These are phyloP conservation scores for Barnettozyma sp. DNA, from an alignment of 805 yeast genomes.

Conservation along the genomic window DNA sequence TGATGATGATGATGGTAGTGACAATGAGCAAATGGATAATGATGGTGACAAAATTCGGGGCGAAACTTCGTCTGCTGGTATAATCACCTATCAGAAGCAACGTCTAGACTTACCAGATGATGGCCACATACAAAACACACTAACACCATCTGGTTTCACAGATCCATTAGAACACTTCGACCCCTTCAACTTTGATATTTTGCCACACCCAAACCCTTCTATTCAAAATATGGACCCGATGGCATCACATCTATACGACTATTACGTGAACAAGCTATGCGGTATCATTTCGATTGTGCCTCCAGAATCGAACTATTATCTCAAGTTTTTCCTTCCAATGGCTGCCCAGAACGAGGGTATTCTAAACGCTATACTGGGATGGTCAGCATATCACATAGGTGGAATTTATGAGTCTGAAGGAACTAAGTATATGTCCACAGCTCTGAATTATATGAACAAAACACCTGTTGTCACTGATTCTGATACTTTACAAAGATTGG, in stretches of 20 bases:
- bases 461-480: constrained; percentile 25
- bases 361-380: constrained; percentile 47
- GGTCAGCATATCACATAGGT: constrained; percentile 42
- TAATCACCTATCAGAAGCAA: too few species aligned
- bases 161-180: constrained; percentile 11
- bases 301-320: constrained; percentile 42
- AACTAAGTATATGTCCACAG: constrained; percentile 38
- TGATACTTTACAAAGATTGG: constrained; percentile 38
- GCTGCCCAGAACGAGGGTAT: constrained; percentile 45
- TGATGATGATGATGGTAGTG: constrained; percentile 1
- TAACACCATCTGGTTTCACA: constrained; percentile 3
- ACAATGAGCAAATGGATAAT: too few species aligned
- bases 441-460: constrained; percentile 36
- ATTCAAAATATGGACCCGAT: constrained; percentile 33
- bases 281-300: constrained; percentile 43
- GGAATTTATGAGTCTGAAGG: constrained; percentile 38
- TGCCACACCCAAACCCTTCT: constrained; percentile 18
- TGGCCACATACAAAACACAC: constrained; percentile 7
- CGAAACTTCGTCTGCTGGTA: too few species aligned
- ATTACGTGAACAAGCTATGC: constrained; percentile 43
- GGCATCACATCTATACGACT: constrained; percentile 40
- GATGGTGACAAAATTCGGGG: too few species aligned
- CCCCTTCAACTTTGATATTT: constrained; percentile 14
- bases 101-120: constrained; percentile 3
- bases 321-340: constrained; percentile 44